A percentile compares a stretch with the other conserved stretches of the same genome.
Conservation (phyloP, 2,329 filamentous ascomycete genomes). For the Beauveria sp. region DNA sequence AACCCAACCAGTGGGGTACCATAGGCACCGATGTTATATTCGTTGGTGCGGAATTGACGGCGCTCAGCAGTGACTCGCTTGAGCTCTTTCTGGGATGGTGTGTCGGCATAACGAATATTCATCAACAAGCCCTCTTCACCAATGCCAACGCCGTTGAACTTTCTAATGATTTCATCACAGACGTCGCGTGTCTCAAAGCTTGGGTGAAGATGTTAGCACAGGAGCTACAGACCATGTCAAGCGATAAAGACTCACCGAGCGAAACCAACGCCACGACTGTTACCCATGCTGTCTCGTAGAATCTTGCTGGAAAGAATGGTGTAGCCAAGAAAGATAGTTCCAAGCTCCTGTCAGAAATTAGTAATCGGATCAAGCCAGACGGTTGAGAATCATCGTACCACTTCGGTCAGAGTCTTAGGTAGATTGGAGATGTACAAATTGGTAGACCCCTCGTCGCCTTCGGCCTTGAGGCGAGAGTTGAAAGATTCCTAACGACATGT, state of each 20-base stretch:
- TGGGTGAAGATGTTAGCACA: constrained; percentile 32
- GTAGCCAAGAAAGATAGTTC: constrained; percentile 70
- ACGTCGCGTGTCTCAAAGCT: constrained; percentile 87
- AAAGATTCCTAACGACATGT: constrained; percentile 70
- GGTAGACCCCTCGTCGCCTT: constrained; percentile 81
- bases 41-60: constrained; percentile 90
- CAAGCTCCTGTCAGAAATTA: constrained; percentile 52
- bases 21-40: constrained; percentile 76
- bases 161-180: constrained; percentile 81
- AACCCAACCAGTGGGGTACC: constrained; percentile 55
- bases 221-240: neutral
- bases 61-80: constrained; percentile 95
- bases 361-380: neutral
- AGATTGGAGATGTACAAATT: constrained; percentile 98
- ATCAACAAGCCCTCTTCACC: constrained; percentile 75
- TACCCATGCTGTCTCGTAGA: constrained; percentile 81
- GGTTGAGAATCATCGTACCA: constrained; percentile 40
- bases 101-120: constrained; percentile 95
- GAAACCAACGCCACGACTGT: constrained; percentile 95
- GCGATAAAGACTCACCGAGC: constrained; percentile 59
- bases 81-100: constrained; percentile 89
- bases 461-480: constrained; percentile 94
- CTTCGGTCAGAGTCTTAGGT: constrained; percentile 84
- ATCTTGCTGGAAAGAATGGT: constrained; percentile 92
- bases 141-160: constrained; percentile 73